Evolutionary conservation across 75 land plant genomes (phyloP), one percentile per base, ranked within the genome.

Genomic region (Sequoiadendron giganteum): DNA sequence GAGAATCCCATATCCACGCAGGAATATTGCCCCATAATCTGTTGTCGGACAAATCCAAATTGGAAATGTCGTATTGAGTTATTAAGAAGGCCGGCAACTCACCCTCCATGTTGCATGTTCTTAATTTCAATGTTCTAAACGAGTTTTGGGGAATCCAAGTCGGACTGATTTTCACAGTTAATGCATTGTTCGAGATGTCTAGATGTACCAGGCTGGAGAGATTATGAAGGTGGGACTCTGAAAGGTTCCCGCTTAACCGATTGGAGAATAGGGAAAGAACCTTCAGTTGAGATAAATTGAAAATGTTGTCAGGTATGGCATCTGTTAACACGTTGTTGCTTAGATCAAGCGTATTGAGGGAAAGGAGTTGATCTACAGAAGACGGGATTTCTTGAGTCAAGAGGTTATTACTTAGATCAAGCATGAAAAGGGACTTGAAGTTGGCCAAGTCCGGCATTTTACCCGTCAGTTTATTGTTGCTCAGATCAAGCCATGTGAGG

Each of bases 331-430:
- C 14, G 25, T 90, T 87, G 15, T 39, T 9, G 6, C n/a, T 4
- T 0, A 90, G 88, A 55, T 85, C 61, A 43, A 90, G 86, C 19
- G n/a, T 58, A 3, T 1, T 10, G 19, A 90, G 88, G 34, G 47
- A 58, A 43, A 42, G 75, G 45, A 87, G 68, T 55, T 85, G 48
- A 15, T 13, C 48, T 19, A 90, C 11, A 83, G 86, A 90, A 1
- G 21, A 14, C 34, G 88, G 86, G 2, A 90, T 73, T 3, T 30
- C 25, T 3, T 68, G 85, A 34, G 21, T 54, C 16, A 87, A 82
- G 5, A 38, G 13, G 55, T 84, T 87, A 85, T 76, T 3, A 89
- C 25, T 40, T 1, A 90, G 65, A 77, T 90, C 88, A 52, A 70
- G 75, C 32, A n/a, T 6, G 1, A 70, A 34, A 70, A 70, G 75